Evolutionary conservation across 202 grass and related monocot genomes (phyloP).

Genomic region (Musa balbisiana): DNA sequence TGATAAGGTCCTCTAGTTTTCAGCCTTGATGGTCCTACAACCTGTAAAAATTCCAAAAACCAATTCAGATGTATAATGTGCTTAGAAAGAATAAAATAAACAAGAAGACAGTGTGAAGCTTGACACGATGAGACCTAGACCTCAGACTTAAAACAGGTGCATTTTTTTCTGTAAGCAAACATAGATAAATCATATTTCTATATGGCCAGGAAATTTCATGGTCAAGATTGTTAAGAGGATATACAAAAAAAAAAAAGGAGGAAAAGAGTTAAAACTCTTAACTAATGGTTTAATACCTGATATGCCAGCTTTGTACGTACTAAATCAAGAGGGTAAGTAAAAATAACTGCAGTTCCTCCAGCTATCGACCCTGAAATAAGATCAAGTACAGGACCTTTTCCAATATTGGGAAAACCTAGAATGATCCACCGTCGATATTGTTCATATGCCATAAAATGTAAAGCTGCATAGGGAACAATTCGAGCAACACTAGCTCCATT

Average conservation of each 20-base stretch:
- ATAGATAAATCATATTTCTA: too few species aligned
- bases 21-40: constrained; percentile 43
- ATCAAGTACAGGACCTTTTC: constrained; percentile 85
- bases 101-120: neutral
- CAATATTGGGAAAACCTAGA: constrained; percentile 66
- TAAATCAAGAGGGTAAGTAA: constrained; percentile 89
- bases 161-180: neutral
- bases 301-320: constrained; percentile 84
- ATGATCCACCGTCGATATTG: constrained; percentile 91
- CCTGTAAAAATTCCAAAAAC: constrained; percentile 42
- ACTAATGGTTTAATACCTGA: constrained; percentile 39
- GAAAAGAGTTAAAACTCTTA: neutral
- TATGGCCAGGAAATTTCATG: neutral
- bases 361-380: constrained; percentile 67
- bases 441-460: constrained; percentile 99
- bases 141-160: neutral
- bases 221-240: neutral
- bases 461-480: constrained; percentile 92
- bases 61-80: neutral
- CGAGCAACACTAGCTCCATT: constrained; percentile 93
- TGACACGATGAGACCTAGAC: neutral
- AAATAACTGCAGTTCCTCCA: constrained; percentile 91
- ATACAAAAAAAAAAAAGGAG: neutral
- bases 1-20: constrained; percentile 37
- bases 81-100: neutral